Evolutionary conservation across 179 eudicot genomes (phyloP), one percentile per base, ranked within the genome.

Genomic region (Beta lomatogona): DNA sequence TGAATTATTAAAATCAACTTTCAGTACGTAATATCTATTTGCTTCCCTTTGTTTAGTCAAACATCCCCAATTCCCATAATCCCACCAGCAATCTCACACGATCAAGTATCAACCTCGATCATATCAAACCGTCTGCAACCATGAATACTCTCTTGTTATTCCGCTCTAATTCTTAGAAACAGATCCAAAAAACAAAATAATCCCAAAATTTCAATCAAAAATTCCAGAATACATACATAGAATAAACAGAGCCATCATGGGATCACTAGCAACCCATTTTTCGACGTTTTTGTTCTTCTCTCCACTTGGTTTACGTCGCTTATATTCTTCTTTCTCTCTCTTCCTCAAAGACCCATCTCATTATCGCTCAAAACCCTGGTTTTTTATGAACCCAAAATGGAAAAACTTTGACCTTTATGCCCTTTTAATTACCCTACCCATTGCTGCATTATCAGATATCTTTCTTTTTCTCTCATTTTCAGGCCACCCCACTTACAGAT

Each of bases 301-400:
- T 70, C 90, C 97, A 16, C 11, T 93, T 12, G 97, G 95, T n/a
- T 59, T 91, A 25, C 92, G 87, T 64, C 93, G 98, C 45, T 83
- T 95, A 0, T 57, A 88, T 66, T 87, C 79, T 73, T 87, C 92
- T n/a, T 57, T 70, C 83, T 90, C 93, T 19, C 84, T 86, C 77
- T 90, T 87, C 71, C 91, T 95, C 82, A 88, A 88, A 36, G 89
- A 91, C 83, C 98, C 97, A 44, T 88, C 93, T 79, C 87, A 77
- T 31, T 95, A 84, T 82, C 85, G 87, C 57, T 93, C 98, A 44
- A 90, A 76, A 57, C 85, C 89, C 68, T 94, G 98, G 98, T 92
- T 90, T 82, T 88, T 92, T 83, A 82, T 86, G 2, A 83, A 90
- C 63, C 86, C 93, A 73, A 90, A 70, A 82, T 92, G 92, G 97